Percentiles rank a stretch among this genome's conserved stretches.
These are phyloP conservation scores for Hymenotorrendiella dingleyae DNA, from an alignment of 2,329 filamentous ascomycete species.

Conservation along the genomic window DNA sequence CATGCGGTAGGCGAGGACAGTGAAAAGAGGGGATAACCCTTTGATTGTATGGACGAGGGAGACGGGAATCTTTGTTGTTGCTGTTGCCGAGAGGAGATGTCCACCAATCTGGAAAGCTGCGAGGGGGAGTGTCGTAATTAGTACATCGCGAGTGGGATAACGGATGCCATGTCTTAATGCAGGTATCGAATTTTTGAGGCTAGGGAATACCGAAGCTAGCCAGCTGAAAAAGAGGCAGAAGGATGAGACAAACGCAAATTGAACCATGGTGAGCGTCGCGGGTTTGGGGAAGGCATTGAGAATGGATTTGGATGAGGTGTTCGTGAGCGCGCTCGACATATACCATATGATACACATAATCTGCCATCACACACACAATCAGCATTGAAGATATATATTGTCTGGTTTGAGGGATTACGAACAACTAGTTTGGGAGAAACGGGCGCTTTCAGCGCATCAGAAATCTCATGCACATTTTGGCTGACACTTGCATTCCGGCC, in stretches of 20 bases:
- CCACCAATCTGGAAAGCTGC: slow-evolving; percentile 90
- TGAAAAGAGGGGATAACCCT: slow-evolving; percentile 91
- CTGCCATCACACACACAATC: slow-evolving; percentile 41
- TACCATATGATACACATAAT: slow-evolving; percentile 88
- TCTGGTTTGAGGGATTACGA: slow-evolving; percentile 32
- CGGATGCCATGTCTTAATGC: slow-evolving; percentile 81
- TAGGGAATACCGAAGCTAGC: slow-evolving; percentile 66
- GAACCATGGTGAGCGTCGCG: slow-evolving; percentile 83
- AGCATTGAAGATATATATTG: slow-evolving; percentile 21
- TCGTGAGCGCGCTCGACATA: slow-evolving; percentile 88
- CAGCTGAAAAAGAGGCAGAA: slow-evolving; percentile 79
- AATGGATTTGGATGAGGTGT: slow-evolving; percentile 96
- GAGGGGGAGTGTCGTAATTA: slow-evolving; percentile 82
- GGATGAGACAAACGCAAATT: slow-evolving; percentile 87
- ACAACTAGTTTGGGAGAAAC: slow-evolving; percentile 85
- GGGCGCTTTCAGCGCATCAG: slow-evolving; percentile 82
- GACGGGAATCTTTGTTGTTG: slow-evolving; percentile 90
- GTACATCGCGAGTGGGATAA: slow-evolving; percentile 71
- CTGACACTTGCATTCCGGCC: slow-evolving; percentile 78
- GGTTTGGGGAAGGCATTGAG: slow-evolving; percentile 86
- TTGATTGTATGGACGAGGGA: slow-evolving; percentile 98
- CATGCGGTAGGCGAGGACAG: slow-evolving; percentile 85
- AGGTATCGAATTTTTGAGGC: slow-evolving; percentile 64
- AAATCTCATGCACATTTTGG: slow-evolving; percentile 89
- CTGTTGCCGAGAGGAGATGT: slow-evolving; percentile 88